A percentile compares a stretch with the other conserved stretches of the same genome.
phyloP scores from a whole-genome alignment of 306 rosid species.

The Cicer cuneatum region DNA sequence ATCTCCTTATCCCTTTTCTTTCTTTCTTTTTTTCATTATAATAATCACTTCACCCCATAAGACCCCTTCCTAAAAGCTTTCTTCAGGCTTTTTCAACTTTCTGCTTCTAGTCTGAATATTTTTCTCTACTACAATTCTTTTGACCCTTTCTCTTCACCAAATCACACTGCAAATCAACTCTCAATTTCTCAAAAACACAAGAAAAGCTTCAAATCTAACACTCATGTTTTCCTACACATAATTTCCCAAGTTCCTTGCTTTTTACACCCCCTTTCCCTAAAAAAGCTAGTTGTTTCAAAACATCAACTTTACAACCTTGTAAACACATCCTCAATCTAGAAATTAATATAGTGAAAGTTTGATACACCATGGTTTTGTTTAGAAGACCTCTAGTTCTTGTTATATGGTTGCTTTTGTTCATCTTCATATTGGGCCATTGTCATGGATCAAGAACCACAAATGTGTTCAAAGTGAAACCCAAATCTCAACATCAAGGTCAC shows the following conservation, averaged over 20 bases:
- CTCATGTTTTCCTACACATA: slow-evolving; percentile 39
- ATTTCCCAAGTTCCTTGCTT: slow-evolving; percentile 45
- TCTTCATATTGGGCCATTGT: slow-evolving; percentile 53
- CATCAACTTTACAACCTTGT: slow-evolving; percentile 24
- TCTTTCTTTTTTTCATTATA: slow-evolving; percentile 35
- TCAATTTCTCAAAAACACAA: slow-evolving; percentile 7
- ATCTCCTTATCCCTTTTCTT: neutral
- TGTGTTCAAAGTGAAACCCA: slow-evolving; percentile 66
- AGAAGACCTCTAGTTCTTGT: slow-evolving; percentile 48
- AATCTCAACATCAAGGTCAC: slow-evolving; percentile 64
- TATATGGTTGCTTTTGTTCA: slow-evolving; percentile 54
- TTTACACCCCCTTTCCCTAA: slow-evolving; percentile 33
- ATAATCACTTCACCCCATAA: slow-evolving; percentile 57
- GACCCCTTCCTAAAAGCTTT: slow-evolving; percentile 65
- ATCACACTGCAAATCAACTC: slow-evolving; percentile 20
- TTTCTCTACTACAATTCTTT: slow-evolving; percentile 56
- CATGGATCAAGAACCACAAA: slow-evolving; percentile 59
- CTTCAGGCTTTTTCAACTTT: slow-evolving; percentile 67
- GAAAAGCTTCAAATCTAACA: slow-evolving; percentile 19
- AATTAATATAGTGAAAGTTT: neutral
- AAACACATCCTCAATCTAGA: slow-evolving; percentile 6
- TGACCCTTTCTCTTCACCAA: slow-evolving; percentile 42
- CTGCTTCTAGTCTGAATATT: slow-evolving; percentile 50
- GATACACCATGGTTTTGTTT: slow-evolving; percentile 53
- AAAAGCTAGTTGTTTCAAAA: slow-evolving; percentile 19